Evolutionary conservation across 352 stramenopile genomes (phyloP), one percentile per base, ranked within the genome.

Genomic region (Phytophthora boehmeriae): DNA sequence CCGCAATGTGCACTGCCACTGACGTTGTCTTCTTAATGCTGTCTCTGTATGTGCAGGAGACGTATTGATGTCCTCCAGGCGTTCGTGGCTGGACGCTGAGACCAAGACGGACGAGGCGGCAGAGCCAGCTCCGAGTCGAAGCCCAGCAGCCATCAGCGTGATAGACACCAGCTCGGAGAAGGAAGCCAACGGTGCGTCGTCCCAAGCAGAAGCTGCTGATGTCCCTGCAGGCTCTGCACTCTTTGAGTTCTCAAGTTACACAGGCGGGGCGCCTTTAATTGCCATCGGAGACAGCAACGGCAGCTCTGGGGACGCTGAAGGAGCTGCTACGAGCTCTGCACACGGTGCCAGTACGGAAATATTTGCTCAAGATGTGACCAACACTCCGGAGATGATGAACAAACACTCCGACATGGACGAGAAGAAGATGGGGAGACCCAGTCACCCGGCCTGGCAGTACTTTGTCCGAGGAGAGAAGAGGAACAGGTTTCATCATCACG

Each of bases 401-500:
- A 71, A 73, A 39, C 53, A 30, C 20, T 48, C 44, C 27, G 71
- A 75, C 16, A 53, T 19, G 10, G 77, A 84, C 25, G 80, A 92
- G 57, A 90, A 90, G 65, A 89, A 88, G 44, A 89, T 82, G 43
- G 86, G 83, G 5, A 50, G 86, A 22, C 86, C 86, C 9, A 86
- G 65, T 48, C 83, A 95, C 56, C 86, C 86, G 4, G 81, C 82
- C 20, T 92, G 86, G 83, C 78, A 88, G 39, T 85, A 90, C 53
- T 93, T 95, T 66, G 59, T 77, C 11, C 83, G 86, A 27, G 86
- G 86, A 28, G 73, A 85, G 34, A 93, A 95, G 66, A 80, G 83
- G 28, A 95, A 95, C 58, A 76, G 80, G 35, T 95, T 93, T 66
- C 86, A 93, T 59, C 75, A 93, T 60, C 82, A 92, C 42, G 86